Percentiles rank a stretch among this genome's conserved stretches.
Conservation (phyloP, 2,329 filamentous ascomycete genomes). For the Aspergillus caelatus region DNA sequence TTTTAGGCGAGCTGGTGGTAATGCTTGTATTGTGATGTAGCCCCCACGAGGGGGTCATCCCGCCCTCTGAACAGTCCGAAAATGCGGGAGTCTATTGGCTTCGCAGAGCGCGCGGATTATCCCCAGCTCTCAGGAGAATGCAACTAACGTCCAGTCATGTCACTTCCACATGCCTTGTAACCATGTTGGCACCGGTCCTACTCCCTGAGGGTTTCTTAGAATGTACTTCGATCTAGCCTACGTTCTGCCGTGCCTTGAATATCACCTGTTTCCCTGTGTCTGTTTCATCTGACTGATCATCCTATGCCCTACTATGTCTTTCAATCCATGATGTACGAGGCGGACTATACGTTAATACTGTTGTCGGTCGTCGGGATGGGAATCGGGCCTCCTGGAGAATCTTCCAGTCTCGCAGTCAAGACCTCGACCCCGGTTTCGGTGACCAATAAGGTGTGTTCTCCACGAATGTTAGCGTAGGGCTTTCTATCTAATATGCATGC, state of each 20-base stretch:
- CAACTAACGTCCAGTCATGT: too few relatives aligned
- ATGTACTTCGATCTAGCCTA: background rate
- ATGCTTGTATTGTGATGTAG: too few relatives aligned
- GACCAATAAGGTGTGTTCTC: constrained; percentile 76
- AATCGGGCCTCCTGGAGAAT: constrained; percentile 71
- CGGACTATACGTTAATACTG: background rate
- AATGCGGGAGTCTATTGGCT: too few relatives aligned
- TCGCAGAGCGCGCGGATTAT: too few relatives aligned
- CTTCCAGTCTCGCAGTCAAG: constrained; percentile 66
- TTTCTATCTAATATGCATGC: background rate
- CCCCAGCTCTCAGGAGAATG: too few relatives aligned
- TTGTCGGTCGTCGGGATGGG: constrained; percentile 50
- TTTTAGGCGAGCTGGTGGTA: too few relatives aligned
- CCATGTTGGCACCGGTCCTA: background rate
- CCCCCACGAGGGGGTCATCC: too few relatives aligned
- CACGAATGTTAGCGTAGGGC: constrained; percentile 13
- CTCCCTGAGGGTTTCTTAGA: background rate
- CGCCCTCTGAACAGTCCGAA: too few relatives aligned
- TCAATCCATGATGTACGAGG: background rate
- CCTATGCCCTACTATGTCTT: background rate
- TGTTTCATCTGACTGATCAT: background rate
- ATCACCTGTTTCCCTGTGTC: background rate
- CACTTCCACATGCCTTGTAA: too few relatives aligned
- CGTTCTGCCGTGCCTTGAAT: background rate
- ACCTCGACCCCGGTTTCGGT: constrained; percentile 77